Evolutionary conservation across 148 eudicot genomes (phyloP).

Genomic region (Diospyros kaki): DNA sequence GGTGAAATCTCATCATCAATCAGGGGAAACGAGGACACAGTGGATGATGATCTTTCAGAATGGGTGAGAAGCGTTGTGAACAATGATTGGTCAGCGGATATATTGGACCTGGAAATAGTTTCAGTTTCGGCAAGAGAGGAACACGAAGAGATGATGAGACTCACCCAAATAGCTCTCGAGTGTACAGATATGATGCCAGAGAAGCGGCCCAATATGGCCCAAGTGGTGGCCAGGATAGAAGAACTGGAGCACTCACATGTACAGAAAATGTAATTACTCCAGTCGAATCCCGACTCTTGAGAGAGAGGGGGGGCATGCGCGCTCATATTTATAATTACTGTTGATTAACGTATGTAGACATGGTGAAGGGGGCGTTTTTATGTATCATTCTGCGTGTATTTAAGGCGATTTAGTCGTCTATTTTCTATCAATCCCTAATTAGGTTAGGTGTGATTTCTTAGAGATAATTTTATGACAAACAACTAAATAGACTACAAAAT

Average conservation of each 20-base stretch:
- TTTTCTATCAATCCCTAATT: too few relatives aligned
- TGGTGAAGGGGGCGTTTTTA: too few relatives aligned
- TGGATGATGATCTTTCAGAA: constrained; percentile 27
- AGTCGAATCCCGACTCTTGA: too few relatives aligned
- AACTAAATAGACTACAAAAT: too few relatives aligned
- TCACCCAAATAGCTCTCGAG: constrained; percentile 37
- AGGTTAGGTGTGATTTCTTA: too few relatives aligned
- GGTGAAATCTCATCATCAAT: constrained; percentile 5
- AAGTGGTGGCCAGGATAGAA: constrained; percentile 32
- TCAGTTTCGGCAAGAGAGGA: constrained; percentile 28
- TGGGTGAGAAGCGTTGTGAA: constrained; percentile 36
- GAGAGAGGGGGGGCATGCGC: too few relatives aligned
- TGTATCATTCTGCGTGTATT: too few relatives aligned
- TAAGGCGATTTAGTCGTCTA: too few relatives aligned
- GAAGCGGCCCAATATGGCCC: constrained; percentile 34
- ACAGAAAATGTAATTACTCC: too few relatives aligned
- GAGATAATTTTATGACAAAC: too few relatives aligned
- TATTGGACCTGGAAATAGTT: constrained; percentile 42
- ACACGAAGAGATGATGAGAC: constrained; percentile 33
- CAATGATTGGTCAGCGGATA: constrained; percentile 43
- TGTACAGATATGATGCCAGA: constrained; percentile 39
- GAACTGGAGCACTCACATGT: constrained; percentile 16
- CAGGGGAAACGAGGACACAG: not conserved
- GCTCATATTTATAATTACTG: not conserved
- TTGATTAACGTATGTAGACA: too few relatives aligned